Evolutionary conservation across 2,329 filamentous ascomycete species (phyloP), one percentile per base, ranked within the genome.

Genomic region (Colletotrichum tofieldiae): DNA sequence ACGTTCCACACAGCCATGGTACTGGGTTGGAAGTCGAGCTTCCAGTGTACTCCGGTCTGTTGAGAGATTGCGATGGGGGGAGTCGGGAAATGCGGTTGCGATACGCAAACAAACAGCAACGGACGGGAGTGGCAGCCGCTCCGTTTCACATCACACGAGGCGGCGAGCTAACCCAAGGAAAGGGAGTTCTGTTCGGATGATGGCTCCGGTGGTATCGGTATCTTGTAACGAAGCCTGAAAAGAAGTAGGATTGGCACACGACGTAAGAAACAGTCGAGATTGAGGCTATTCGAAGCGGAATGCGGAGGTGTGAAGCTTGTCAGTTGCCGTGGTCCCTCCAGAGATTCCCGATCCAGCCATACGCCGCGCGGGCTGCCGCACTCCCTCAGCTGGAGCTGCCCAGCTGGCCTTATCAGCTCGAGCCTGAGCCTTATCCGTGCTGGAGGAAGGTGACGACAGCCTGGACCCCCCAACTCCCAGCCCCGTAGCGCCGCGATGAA

Each of bases 1-100:
- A 83, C 83, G 76, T 85, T 84, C 79, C 82, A 85, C 69, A 81
- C 80, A 67, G 79, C 78, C 83, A 84, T 85, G 75, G 66, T 80
- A 78, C 61, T 74, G 71, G 62, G 52, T 58, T 29, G 67, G 47
- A 65, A 73, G 65, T 58, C 71, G 43, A 71, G 67, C 61, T 71
- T 62, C 67, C 71, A 49, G 51, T 32, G 23, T 20, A 26, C 45
- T 35, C 43, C 37, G 61, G 26, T 66, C 23, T 55, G 23, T 59
- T 45, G 32, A 55, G 26, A 32, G 47, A 23, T 58, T 70, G 54
- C 39, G 37, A 67, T 55, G 26, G 45, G 20, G 5, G 49, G 47
- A 51, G 45, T 59, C 43, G 63, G 54, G 41, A 47, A 23, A 32
- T 47, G 55, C 59, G 62, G 51, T 59, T 70, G 71, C 65, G 71